Base-by-base conservation (phyloP, 306 rosid genomes). In the Dryas octopetala region DNA sequence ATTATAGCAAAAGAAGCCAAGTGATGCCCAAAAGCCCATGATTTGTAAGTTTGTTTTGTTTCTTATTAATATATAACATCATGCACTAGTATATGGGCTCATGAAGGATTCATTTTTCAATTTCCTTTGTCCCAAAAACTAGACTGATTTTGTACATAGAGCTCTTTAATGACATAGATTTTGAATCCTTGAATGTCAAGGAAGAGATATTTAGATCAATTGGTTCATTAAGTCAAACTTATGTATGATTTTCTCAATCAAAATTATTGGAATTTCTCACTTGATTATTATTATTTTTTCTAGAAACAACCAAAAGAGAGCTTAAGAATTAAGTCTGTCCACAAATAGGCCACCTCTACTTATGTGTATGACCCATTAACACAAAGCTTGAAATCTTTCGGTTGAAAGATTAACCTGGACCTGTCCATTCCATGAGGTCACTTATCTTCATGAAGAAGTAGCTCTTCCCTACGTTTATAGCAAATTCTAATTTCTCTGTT, bases 11-110 rank as follows among this genome's bases (percentile, higher is more conserved):
- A 15, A 59, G 23, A 45, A 59, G 12, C 28, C n/a, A 32, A 32
- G 38, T 46, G 44, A 38, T 60, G 68, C 68, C 68, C 76, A 73
- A 32, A 19, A 46, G 68, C 76, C 68, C 76, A 73, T 59, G 57
- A 73, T 45, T 71, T 71, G 63, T 12, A 44, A 15, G 47, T 10
- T 9, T 70, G 7, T n/a, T 70, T 44, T 7, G 54, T 57, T 44
- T 71, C 53, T 5, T 19, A 47, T 43, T 71, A 57, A 57, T 32
- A 1, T 32, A 32, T 57, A 12, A 57, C 66, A 38, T 40, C 48
- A 71, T 58, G 43, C 76, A 19, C 50, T 1, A 41, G 8, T 48
- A 19, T 19, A 38, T 8, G 11, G 44, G 11, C 32, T 71, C 45
- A 10, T 8, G 66, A 4, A 69, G 40, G 10, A 51, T 32, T 8